These are phyloP conservation scores for Mycena epipterygia DNA, from an alignment of 768 basidiomycete species.

Conservation along the genomic window DNA sequence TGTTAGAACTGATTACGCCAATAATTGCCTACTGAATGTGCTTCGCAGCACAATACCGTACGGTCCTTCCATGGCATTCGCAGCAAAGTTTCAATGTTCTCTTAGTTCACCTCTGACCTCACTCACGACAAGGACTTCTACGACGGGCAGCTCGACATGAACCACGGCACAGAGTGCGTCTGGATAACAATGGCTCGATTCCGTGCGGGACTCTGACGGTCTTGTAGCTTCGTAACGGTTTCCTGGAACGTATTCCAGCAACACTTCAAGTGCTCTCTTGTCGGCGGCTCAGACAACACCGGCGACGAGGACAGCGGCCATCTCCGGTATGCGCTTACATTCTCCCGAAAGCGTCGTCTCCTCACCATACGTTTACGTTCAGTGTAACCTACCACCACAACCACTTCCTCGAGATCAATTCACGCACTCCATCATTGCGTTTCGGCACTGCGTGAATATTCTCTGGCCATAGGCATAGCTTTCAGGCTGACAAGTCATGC, in stretches of 20 bases:
- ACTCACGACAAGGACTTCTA: constrained; percentile 35
- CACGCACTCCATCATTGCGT: constrained; percentile 33
- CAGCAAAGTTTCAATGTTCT: not conserved
- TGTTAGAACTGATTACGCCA: not conserved
- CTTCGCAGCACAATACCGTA: constrained; percentile 31
- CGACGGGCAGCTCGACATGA: constrained; percentile 35
- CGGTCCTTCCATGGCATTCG: not conserved
- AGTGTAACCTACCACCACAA: constrained; percentile 38
- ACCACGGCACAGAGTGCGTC: constrained; percentile 33
- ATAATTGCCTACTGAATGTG: not conserved
- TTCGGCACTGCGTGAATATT: constrained; percentile 28
- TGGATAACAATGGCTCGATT: not conserved
- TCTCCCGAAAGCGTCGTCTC: not conserved
- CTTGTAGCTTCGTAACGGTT: constrained; percentile 30
- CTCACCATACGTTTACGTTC: not conserved
- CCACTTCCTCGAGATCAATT: constrained; percentile 34
- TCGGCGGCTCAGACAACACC: constrained; percentile 34
- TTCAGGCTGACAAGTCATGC: not conserved
- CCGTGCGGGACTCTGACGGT: not conserved
- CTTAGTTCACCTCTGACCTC: constrained; percentile 30
- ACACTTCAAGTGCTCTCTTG: constrained; percentile 35
- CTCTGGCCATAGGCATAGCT: not conserved
- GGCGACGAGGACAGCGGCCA: constrained; percentile 35
- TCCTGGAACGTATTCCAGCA: constrained; percentile 37
- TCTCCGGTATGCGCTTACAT: constrained; percentile 21